Percentiles rank a stretch among this genome's conserved stretches.
phyloP scores from a whole-genome alignment of 805 yeast species.

The Candida broadrunensis region DNA sequence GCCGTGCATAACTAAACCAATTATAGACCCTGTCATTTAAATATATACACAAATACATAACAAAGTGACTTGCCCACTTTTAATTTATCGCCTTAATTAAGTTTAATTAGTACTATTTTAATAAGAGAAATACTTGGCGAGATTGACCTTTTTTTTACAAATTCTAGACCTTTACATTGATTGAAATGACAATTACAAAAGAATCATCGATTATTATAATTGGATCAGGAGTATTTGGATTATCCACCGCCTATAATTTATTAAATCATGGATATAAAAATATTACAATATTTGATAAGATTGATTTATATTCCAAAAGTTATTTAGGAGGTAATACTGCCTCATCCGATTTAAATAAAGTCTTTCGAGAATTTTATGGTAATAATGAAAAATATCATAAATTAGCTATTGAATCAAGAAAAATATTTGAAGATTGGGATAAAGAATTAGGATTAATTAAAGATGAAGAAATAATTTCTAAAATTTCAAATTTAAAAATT shows the following conservation, averaged over 20 bases:
- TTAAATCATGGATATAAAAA: conserved; percentile 30
- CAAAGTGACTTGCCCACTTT: too few species aligned
- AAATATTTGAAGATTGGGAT: conserved; percentile 19
- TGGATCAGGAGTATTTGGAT: conserved; percentile 58
- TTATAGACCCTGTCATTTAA: too few species aligned
- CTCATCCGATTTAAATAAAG: conserved; percentile 37
- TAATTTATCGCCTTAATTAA: too few species aligned
- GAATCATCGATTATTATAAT: conserved; percentile 34
- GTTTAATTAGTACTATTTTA: too few species aligned
- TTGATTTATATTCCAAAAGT: conserved; percentile 1
- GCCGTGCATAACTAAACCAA: too few species aligned
- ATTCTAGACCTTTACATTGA: too few species aligned
- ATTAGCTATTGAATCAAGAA: conserved; percentile 14
- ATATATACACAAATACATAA: too few species aligned
- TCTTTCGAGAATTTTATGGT: conserved; percentile 35
- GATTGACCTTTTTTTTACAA: too few species aligned
- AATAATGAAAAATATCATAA: conserved; percentile 28
- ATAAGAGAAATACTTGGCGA: too few species aligned
- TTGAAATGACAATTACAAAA: conserved; percentile 5
- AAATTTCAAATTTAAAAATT: conserved; percentile 15
- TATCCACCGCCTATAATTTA: conserved; percentile 47
- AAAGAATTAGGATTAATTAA: conserved; percentile 14
- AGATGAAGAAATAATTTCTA: conserved; percentile 14
- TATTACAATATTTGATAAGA: conserved; percentile 35
- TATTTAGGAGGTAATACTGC: conserved; percentile 37